phyloP scores from a whole-genome alignment of 2,329 filamentous ascomycete species.

The Sporothrix brasiliensis region DNA sequence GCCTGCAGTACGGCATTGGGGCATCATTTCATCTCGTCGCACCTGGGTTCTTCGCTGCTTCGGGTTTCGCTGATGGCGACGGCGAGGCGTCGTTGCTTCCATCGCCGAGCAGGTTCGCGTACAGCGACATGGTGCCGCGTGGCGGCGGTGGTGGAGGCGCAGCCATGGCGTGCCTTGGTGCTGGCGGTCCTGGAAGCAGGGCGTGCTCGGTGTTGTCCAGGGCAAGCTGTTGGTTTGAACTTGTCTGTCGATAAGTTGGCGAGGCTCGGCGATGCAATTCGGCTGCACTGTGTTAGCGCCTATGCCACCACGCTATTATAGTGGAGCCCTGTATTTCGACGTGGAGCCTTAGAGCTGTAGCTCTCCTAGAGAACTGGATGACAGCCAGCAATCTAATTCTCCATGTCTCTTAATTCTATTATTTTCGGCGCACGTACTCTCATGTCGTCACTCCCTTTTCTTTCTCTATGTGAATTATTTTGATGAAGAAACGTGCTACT shows the following conservation, averaged over 20 bases:
- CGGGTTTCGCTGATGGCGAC: slow-evolving; percentile 51
- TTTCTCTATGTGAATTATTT: too few relatives aligned
- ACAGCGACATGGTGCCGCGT: slow-evolving; percentile 68
- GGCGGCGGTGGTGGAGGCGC: slow-evolving; percentile 47
- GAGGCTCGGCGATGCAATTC: not conserved
- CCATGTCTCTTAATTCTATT: too few relatives aligned
- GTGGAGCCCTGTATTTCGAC: not conserved
- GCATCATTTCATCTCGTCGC: not conserved
- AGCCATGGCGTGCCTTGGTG: slow-evolving; percentile 30
- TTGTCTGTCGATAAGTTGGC: not conserved
- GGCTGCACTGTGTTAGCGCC: slow-evolving; percentile 1
- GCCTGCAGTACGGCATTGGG: not conserved
- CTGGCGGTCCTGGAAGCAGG: not conserved
- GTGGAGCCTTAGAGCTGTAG: too few relatives aligned
- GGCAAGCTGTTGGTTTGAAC: not conserved
- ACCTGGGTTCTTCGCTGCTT: slow-evolving; percentile 57
- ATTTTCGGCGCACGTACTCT: too few relatives aligned
- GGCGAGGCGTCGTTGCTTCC: slow-evolving; percentile 50
- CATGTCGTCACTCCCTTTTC: too few relatives aligned
- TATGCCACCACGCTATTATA: not conserved
- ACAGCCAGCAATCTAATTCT: too few relatives aligned
- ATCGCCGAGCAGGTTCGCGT: slow-evolving; percentile 81
- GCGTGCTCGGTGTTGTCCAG: not conserved
- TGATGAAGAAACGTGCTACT: too few relatives aligned
- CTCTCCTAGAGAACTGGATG: too few relatives aligned